Evolutionary conservation across 352 stramenopile species (phyloP).

Genomic region (Thalassiosira sp.): DNA sequence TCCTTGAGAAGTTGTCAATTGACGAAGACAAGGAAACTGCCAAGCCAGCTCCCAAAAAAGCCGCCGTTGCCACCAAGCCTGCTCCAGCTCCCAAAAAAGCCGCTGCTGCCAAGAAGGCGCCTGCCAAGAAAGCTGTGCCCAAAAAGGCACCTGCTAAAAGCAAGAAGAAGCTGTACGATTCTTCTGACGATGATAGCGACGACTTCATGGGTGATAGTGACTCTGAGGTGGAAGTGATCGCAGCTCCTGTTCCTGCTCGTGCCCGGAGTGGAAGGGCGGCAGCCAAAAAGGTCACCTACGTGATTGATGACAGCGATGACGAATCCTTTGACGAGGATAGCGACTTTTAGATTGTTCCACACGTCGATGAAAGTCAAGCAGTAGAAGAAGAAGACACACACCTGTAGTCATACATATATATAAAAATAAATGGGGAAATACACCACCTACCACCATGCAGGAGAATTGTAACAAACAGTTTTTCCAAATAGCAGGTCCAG

Average conservation of each 20-base stretch:
- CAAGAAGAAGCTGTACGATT: slow-evolving; percentile 15
- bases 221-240: slow-evolving; percentile 15
- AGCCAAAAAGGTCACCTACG: slow-evolving; percentile 22
- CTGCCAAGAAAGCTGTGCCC: slow-evolving; percentile 9
- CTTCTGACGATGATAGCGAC: slow-evolving; percentile 34
- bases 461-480: too few relatives aligned
- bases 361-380: too few relatives aligned
- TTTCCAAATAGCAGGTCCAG: too few relatives aligned
- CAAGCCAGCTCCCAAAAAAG: not conserved
- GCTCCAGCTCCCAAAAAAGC: slow-evolving; percentile 17
- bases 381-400: too few relatives aligned
- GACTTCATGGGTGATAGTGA: slow-evolving; percentile 37
- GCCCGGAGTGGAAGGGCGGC: slow-evolving; percentile 20
- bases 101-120: not conserved
- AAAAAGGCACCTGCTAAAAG: slow-evolving; percentile 19
- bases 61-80: not conserved
- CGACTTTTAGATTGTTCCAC: too few relatives aligned
- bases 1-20: slow-evolving; percentile 21
- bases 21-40: not conserved
- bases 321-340: slow-evolving; percentile 20
- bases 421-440: too few relatives aligned
- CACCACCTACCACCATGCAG: too few relatives aligned
- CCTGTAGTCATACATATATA: too few relatives aligned
- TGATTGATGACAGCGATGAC: slow-evolving; percentile 28
- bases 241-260: slow-evolving; percentile 22